phyloP scores from a whole-genome alignment of 75 land plant species.

The Sequoiadendron giganteum region DNA sequence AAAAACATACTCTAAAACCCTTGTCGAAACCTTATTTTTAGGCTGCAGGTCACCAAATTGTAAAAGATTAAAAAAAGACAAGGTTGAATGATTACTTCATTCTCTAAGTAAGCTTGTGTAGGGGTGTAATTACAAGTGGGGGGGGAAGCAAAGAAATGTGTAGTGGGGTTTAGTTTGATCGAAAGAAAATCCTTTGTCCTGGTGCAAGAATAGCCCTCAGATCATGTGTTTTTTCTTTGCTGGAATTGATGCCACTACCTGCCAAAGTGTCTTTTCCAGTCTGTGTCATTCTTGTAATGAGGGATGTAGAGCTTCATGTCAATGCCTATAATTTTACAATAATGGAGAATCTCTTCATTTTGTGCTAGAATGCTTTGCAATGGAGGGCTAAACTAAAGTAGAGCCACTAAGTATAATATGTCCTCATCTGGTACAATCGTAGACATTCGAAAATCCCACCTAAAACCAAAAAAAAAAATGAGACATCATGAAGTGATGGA shows the following conservation, averaged over 20 bases:
- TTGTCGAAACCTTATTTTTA: no score
- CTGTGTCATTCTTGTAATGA: constrained; percentile 1
- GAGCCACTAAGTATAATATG: constrained; percentile 27
- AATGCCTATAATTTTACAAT: constrained; percentile 5
- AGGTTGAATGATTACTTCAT: no score
- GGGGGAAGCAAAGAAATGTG: background rate
- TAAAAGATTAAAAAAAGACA: no score
- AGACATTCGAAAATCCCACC: constrained; percentile 31
- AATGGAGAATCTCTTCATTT: constrained; percentile 21
- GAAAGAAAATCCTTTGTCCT: constrained; percentile 30
- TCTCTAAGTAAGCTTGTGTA: background rate
- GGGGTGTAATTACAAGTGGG: background rate
- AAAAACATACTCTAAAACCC: no score
- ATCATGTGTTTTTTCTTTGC: constrained; percentile 19
- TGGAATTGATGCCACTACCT: constrained; percentile 20
- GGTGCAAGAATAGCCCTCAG: constrained; percentile 31
- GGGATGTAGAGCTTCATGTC: constrained; percentile 32
- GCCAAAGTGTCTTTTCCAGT: constrained; percentile 34
- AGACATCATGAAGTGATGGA: background rate
- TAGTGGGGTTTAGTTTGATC: background rate
- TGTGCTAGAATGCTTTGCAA: constrained; percentile 16
- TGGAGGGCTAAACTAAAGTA: constrained; percentile 14
- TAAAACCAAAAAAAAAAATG: background rate
- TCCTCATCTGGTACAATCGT: constrained; percentile 32
- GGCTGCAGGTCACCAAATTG: no score